Percentiles rank a stretch among this genome's conserved stretches.
These are phyloP conservation scores for Ormosia semicastrata DNA, from an alignment of 306 rosid species.

Conservation along the genomic window DNA sequence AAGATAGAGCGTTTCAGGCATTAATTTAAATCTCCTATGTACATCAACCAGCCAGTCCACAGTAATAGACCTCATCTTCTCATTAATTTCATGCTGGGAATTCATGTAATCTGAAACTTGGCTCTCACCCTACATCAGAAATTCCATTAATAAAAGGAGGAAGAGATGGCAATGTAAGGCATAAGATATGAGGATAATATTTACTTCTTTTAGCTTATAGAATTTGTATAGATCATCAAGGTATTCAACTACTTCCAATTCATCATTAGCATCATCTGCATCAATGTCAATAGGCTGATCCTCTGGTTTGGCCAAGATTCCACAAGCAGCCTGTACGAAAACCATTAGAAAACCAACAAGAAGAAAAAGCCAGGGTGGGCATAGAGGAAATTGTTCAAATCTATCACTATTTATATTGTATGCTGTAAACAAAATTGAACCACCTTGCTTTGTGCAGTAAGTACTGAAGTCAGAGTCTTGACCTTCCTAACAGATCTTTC, in stretches of 20 bases:
- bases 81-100: slow-evolving; percentile 46
- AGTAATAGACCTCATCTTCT: slow-evolving; percentile 54
- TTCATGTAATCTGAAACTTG: slow-evolving; percentile 42
- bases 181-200: not conserved
- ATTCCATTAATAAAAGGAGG: not conserved
- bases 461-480: slow-evolving; percentile 36
- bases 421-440: not conserved
- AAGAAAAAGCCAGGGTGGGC: not conserved
- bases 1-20: slow-evolving; percentile 63
- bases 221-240: slow-evolving; percentile 55
- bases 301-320: slow-evolving; percentile 21
- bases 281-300: slow-evolving; percentile 39
- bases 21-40: slow-evolving; percentile 46
- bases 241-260: slow-evolving; percentile 53
- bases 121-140: slow-evolving; percentile 33
- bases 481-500: slow-evolving; percentile 28
- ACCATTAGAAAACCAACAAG: not conserved
- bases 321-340: slow-evolving; percentile 42
- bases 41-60: slow-evolving; percentile 64
- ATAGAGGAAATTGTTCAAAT: not conserved
- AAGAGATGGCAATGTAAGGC: not conserved
- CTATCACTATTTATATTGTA: not conserved
- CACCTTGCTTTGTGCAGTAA: slow-evolving; percentile 55
- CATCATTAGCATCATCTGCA: slow-evolving; percentile 36
- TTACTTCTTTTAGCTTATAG: slow-evolving; percentile 54